Base-by-base conservation (phyloP, 2,329 filamentous ascomycete species). In the Pleoardoris graminearum region DNA sequence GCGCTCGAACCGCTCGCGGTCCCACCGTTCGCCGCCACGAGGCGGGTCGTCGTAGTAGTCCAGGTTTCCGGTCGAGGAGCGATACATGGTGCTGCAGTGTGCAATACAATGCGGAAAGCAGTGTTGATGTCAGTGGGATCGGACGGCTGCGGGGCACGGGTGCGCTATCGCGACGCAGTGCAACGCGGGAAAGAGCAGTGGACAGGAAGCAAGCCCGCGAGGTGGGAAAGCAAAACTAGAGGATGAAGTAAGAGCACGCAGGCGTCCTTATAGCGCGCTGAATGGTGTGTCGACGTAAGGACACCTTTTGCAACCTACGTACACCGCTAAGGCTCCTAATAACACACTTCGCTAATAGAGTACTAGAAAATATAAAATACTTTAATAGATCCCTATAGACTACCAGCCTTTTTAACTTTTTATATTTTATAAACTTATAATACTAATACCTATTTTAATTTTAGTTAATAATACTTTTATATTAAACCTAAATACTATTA, bases 1-100 rank as follows among this genome's bases (percentile, higher is more conserved):
- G 53, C 77, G 75, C 66, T 80, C 78, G 57, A 80, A 80, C 53
- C 74, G 74, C 53, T 79, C 77, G 53, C 78, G 73, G 58, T 80
- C 78, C 78, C 78, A 80, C 61, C 78, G 72, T 58, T 79, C 62
- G 39, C 61, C 63, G 23, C 61, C 60, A 45, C 68, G 63, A 32
- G 74, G 72, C 14, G 66, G 61, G 14, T 76, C 71, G 23, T 79
- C 77, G 55, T 69, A 73, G 58, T 71, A 73, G 37, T 73, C 72
- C 41, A 79, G 69, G 51, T 75, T 71, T 56, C 75, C 76, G 17
- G 73, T 72, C n/a, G 75, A 77, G 48, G 70, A 69, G 49, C 71
- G 67, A 58, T 71, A 72, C 68, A 71, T 72, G 57, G 42, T 50
- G 63, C 56, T 27, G 27, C 16, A 37, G 19, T 43, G 30, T 50